phyloP scores from a whole-genome alignment of 768 basidiomycete species.

The Tricholoma saponaceum region DNA sequence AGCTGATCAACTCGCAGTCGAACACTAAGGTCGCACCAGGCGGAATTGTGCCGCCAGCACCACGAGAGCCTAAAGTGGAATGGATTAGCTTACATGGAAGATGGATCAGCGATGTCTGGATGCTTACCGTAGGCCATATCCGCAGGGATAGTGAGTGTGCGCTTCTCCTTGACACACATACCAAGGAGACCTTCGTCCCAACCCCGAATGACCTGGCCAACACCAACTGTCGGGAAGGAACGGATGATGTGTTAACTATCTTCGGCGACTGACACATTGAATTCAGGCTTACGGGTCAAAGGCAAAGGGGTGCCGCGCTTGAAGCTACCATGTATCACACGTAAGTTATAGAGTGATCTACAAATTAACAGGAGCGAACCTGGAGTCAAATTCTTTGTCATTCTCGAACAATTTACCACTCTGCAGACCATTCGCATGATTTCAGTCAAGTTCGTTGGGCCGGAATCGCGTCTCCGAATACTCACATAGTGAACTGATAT shows the following conservation, averaged over 20 bases:
- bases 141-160: conserved; percentile 83
- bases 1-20: conserved; percentile 75
- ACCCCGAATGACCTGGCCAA: conserved; percentile 78
- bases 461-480: conserved; percentile 1
- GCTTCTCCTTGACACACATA: conserved; percentile 88
- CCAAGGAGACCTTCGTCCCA: conserved; percentile 82
- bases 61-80: conserved; percentile 55
- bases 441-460: not conserved
- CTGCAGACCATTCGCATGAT: conserved; percentile 27
- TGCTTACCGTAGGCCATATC: conserved; percentile 76
- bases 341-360: not conserved
- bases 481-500: conserved; percentile 78
- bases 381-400: conserved; percentile 89
- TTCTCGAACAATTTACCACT: conserved; percentile 75
- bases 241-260: not conserved
- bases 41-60: conserved; percentile 66
- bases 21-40: conserved; percentile 78
- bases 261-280: not conserved
- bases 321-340: conserved; percentile 31
- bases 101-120: not conserved
- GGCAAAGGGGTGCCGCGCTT: conserved; percentile 76
- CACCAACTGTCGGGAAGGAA: conserved; percentile 49
- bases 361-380: conserved; percentile 35
- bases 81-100: not conserved
- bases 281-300: conserved; percentile 59